These are phyloP conservation scores for Penicillium lividum DNA, from an alignment of 495 filamentous ascomycete genomes.

Conservation along the genomic window DNA sequence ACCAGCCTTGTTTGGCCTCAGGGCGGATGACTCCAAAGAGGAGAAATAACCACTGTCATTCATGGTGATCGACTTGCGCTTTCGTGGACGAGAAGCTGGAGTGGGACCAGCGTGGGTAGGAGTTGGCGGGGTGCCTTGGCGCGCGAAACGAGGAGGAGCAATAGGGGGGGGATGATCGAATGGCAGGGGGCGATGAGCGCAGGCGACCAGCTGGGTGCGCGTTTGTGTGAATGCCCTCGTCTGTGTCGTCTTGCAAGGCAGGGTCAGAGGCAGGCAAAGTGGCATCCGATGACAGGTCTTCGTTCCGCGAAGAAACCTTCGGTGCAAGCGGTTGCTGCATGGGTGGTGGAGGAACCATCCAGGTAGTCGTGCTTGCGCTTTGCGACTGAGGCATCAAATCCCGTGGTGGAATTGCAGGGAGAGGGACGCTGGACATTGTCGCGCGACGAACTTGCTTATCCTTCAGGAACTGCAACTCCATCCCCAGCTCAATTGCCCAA, in stretches of 20 bases:
- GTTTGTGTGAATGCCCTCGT: constrained; percentile 43
- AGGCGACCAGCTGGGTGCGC: constrained; percentile 34
- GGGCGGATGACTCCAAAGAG: constrained; percentile 91
- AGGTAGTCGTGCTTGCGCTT: constrained; percentile 37
- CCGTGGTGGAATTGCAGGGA: constrained; percentile 38
- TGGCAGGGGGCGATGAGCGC: constrained; percentile 63
- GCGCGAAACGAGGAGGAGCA: constrained; percentile 59
- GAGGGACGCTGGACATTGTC: constrained; percentile 48
- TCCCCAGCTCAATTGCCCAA: constrained; percentile 88
- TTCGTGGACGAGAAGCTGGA: constrained; percentile 57
- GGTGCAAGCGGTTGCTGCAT: constrained; percentile 25
- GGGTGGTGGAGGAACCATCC: constrained; percentile 41
- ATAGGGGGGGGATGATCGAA: constrained; percentile 87
- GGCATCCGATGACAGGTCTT: constrained; percentile 88
- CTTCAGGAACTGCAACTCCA: constrained; percentile 84
- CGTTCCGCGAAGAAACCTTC: constrained; percentile 27
- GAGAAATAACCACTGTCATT: constrained; percentile 98
- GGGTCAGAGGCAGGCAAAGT: constrained; percentile 87
- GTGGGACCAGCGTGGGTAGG: constrained; percentile 57
- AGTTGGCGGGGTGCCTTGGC: constrained; percentile 75
- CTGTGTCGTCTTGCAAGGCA: constrained; percentile 64
- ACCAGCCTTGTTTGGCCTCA: constrained; percentile 63
- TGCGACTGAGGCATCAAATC: constrained; percentile 33
- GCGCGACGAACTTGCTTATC: constrained; percentile 69
- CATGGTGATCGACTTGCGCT: constrained; percentile 73